Base-by-base conservation (phyloP, 441 rosid genomes). In the Hura crepitans region DNA sequence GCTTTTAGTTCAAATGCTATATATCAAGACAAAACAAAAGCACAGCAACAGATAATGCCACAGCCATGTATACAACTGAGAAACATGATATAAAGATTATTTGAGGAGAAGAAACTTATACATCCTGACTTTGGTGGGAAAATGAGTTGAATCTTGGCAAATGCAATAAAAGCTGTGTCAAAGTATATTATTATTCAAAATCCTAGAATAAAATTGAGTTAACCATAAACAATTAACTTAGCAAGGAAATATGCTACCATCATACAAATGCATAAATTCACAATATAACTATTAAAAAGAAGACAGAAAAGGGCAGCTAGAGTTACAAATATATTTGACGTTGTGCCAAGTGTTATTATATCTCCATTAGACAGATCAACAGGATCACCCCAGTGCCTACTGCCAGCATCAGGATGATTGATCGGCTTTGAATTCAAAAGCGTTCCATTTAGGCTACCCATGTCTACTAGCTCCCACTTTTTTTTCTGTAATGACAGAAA, bases 371-470 rank as follows among this genome's bases (percentile, higher is more conserved):
- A 78, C 76, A 95, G 96, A 81, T 87, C 92, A 63, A 77, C 64
- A 5, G 95, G 96, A 45, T 82, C 68, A 75, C 98, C 89, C 93
- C 95, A 86, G 35, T 77, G 87, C 74, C 98, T 84, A 74, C 82
- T 90, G 78, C 88, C 87, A 83, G 82, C 35, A 80, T 88, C 84
- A 62, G 84, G 84, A 77, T 90, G 89, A 72, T 76, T 82, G 39
- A 95, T 78, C 42, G 96, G 74, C 72, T 63, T 86, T 66, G 92
- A 86, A 80, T 92, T 95, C 83, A 92, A 71, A 30, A 89, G 86
- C 8, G 99, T 87, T 75, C 95, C 96, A 72, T 95, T 92, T 74
- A 95, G 78, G 83, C 98, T 92, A 68, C 98, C 98, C 91, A 88
- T 80, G 83, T 95, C 99, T 47, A 89, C 82, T 76, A 92, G 83